Evolutionary conservation across 2,329 filamentous ascomycete genomes (phyloP).

Genomic region (Alternaria angustiovoidea): DNA sequence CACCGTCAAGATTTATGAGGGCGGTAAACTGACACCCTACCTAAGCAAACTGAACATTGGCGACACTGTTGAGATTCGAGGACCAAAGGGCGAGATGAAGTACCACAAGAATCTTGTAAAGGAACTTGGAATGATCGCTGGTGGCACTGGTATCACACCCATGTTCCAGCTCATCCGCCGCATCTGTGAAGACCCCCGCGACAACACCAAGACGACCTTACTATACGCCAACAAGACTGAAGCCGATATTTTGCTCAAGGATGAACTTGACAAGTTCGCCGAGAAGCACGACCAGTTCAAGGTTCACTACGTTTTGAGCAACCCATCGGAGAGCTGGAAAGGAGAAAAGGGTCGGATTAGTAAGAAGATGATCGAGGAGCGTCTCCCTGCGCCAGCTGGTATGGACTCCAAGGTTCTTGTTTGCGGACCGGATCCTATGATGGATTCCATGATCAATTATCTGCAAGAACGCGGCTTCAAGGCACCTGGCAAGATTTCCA

Average conservation of each 20-base stretch:
- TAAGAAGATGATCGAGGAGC: conserved; percentile 17
- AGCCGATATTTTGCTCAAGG: conserved; percentile 66
- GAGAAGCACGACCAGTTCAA: conserved; percentile 60
- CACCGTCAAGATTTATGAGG: conserved; percentile 61
- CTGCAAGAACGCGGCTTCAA: conserved; percentile 23
- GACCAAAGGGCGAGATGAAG: conserved; percentile 65
- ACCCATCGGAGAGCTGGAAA: conserved; percentile 17
- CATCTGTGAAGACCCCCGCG: conserved; percentile 67
- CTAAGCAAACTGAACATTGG: conserved; percentile 58
- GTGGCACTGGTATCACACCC: conserved; percentile 63
- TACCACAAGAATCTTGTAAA: conserved; percentile 52
- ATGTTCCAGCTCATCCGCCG: conserved; percentile 70
- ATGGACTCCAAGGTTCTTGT: conserved; percentile 90
- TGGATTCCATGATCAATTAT: conserved; percentile 14
- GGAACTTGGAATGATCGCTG: conserved; percentile 64
- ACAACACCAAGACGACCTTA: conserved; percentile 64
- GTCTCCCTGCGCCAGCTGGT: conserved; percentile 52
- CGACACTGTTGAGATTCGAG: conserved; percentile 61
- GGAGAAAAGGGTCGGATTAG: conserved; percentile 12
- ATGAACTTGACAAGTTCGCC: conserved; percentile 64
- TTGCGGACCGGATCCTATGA: conserved; percentile 65
- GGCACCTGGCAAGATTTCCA: conserved; percentile 20
- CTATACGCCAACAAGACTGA: conserved; percentile 68
- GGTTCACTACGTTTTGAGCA: conserved; percentile 63
- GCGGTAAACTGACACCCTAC: conserved; percentile 60